A percentile compares a stretch with the other conserved stretches of the same genome.
These are phyloP conservation scores for Neofusicoccum parvum DNA, from an alignment of 2,329 filamentous ascomycete genomes.

Conservation along the genomic window DNA sequence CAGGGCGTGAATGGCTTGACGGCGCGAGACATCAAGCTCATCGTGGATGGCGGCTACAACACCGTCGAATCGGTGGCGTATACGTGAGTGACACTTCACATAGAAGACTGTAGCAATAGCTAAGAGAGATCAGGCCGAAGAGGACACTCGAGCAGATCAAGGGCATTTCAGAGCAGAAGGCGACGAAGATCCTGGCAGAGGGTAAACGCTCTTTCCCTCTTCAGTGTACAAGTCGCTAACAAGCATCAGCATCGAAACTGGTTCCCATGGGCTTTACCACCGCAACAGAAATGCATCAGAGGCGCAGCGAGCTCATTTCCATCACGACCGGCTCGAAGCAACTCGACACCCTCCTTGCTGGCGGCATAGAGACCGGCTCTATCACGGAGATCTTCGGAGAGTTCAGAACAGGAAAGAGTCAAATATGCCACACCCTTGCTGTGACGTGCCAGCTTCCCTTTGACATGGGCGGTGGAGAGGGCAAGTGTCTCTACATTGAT, in stretches of 20 bases:
- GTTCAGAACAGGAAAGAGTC: conserved; percentile 96
- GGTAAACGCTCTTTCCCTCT: conserved; percentile 56
- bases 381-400: conserved; percentile 98
- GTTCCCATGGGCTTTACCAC: conserved; percentile 99
- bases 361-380: conserved; percentile 93
- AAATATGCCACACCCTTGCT: conserved; percentile 97
- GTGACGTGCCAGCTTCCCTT: conserved; percentile 97
- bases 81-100: conserved; percentile 59
- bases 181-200: conserved; percentile 85
- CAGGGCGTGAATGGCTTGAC: conserved; percentile 87
- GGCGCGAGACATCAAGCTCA: conserved; percentile 91
- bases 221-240: conserved; percentile 12
- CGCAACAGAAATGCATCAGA: conserved; percentile 97
- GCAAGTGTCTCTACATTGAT: conserved; percentile 97
- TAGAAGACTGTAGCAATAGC: conserved; percentile 14
- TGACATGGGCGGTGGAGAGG: conserved; percentile 98
- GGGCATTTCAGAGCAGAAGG: conserved; percentile 96
- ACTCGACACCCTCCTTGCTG: conserved; percentile 89
- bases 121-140: conserved; percentile 55
- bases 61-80: conserved; percentile 97
- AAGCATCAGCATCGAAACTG: conserved; percentile 75
- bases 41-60: conserved; percentile 89
- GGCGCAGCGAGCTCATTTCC: conserved; percentile 93
- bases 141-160: conserved; percentile 92
- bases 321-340: conserved; percentile 98